Percentiles rank a stretch among this genome's conserved stretches.
phyloP scores from a whole-genome alignment of 306 rosid species.

The Alnus rubra region DNA sequence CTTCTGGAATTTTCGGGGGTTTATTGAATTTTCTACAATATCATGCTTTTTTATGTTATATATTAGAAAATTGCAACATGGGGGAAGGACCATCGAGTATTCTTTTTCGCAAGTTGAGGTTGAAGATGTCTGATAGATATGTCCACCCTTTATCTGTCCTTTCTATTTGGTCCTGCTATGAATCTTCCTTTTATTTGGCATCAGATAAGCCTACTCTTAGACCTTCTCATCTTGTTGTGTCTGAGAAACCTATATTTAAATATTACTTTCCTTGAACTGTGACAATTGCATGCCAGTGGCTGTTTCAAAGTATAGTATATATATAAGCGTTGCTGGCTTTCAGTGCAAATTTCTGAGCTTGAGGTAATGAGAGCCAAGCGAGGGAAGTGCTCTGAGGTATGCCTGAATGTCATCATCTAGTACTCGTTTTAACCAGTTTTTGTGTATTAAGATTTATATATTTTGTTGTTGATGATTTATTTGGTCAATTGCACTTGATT shows the following conservation, averaged over 20 bases:
- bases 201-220: conserved; percentile 24
- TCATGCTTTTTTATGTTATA: conserved; percentile 23
- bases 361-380: conserved; percentile 60
- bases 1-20: conserved; percentile 17
- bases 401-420: conserved; percentile 20
- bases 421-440: conserved; percentile 7
- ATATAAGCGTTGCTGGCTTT: conserved; percentile 29
- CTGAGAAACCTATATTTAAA: conserved; percentile 18
- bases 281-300: conserved; percentile 30
- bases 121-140: conserved; percentile 43
- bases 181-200: conserved; percentile 31
- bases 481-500: conserved; percentile 31
- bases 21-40: conserved; percentile 30
- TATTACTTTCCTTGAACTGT: conserved; percentile 28
- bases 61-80: conserved; percentile 43
- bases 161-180: conserved; percentile 43
- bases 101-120: conserved; percentile 69
- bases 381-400: conserved; percentile 82
- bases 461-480: conserved; percentile 8
- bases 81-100: conserved; percentile 53
- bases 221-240: conserved; percentile 18
- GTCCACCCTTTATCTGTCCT: conserved; percentile 55
- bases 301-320: conserved; percentile 40
- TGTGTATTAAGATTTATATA: conserved; percentile 12
- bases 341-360: conserved; percentile 29